Base-by-base conservation (phyloP, 1,284 basidiomycete genomes). In the Cystobasidium sp. region DNA sequence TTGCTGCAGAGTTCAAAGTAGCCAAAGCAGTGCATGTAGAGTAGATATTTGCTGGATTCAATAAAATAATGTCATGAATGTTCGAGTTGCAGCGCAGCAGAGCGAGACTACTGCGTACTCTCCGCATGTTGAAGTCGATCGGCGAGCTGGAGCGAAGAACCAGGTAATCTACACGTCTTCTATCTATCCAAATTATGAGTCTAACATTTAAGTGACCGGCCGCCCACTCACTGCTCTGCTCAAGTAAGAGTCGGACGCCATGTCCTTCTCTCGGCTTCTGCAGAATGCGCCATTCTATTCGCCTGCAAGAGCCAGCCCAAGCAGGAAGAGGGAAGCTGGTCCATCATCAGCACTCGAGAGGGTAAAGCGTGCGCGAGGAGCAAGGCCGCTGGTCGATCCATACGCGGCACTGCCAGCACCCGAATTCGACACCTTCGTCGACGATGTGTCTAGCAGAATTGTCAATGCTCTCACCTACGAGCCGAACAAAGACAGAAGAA, bases 391-490 rank as follows among this genome's bases (percentile, higher is more conserved):
- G 16, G 65, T 68, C 16, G 59, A 68, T 37, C 72, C 72, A 46
- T 68, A 74, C 44, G 47, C 52, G 7, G 46, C 46, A 22, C 24
- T 68, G 16, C 22, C 65, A 14, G 47, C 72, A 41, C 44, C 47
- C 3, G 66, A 74, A 51, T 68, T 74, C 51, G 72, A 74, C 37
- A 68, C 6, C 72, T 68, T 68, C 56, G 66, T 68, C 22, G 65
- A 68, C 39, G 41, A 31, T 49, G 72, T 68, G 7, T 66, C 65
- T 16, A 59, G 49, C 56, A 68, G 55, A 41, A 68, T 68, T 55
- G 44, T 44, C 22, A 37, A 61, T 56, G 66, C 72, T n/a, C 41
- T 68, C 18, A 74, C 52, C 3, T 68, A 68, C 39, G 70, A 73
- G 51, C 44, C 62, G 20, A 66, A 73, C 43, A 55, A 41, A 39